These are phyloP conservation scores for Parastagonospora nodorum DNA, from an alignment of 2,329 filamentous ascomycete genomes.

Conservation along the genomic window DNA sequence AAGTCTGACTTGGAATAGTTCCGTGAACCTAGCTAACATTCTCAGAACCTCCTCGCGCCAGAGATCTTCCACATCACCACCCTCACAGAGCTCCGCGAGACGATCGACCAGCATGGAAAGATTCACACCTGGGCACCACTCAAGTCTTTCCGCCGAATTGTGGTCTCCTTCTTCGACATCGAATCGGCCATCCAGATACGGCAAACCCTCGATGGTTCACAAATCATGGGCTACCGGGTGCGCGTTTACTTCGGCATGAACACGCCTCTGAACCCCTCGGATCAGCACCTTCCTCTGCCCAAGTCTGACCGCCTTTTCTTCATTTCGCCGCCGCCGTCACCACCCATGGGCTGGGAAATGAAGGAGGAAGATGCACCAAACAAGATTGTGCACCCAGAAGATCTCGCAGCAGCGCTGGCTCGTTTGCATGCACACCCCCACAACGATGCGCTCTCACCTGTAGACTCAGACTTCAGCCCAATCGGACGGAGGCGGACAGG, in stretches of 20 bases:
- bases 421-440: constrained; percentile 53
- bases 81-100: constrained; percentile 72
- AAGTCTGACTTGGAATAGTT: constrained; percentile 15
- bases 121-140: constrained; percentile 80
- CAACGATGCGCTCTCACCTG: constrained; percentile 30
- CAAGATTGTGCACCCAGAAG: constrained; percentile 67
- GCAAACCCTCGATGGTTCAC: constrained; percentile 74
- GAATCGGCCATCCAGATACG: constrained; percentile 73
- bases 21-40: constrained; percentile 18
- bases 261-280: constrained; percentile 45
- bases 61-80: constrained; percentile 77
- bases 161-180: constrained; percentile 75
- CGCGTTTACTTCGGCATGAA: constrained; percentile 47
- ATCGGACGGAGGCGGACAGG: constrained; percentile 48
- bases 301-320: constrained; percentile 68
- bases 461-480: constrained; percentile 23
- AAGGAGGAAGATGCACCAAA: constrained; percentile 68
- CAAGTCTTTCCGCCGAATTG: constrained; percentile 80
- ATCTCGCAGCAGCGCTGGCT: constrained; percentile 62
- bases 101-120: constrained; percentile 71
- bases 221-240: constrained; percentile 66
- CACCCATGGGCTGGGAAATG: constrained; percentile 69
- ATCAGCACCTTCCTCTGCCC: constrained; percentile 52
- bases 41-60: constrained; percentile 68
- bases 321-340: constrained; percentile 67